Conservation (phyloP, 495 filamentous ascomycete species). For the Penicillium flavigenum region DNA sequence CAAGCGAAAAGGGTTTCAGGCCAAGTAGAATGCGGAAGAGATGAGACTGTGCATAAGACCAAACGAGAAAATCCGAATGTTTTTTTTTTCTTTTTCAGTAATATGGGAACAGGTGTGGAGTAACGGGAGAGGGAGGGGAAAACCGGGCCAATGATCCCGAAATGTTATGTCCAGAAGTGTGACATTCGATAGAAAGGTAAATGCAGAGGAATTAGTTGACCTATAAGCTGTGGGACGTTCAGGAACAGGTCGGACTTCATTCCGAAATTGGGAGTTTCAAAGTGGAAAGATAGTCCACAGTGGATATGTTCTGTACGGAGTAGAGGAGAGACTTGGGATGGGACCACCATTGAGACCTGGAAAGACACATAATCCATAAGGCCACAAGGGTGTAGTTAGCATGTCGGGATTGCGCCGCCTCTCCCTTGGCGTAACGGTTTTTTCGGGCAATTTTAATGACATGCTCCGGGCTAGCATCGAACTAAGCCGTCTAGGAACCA, state of each 20-base stretch:
- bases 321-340: background rate
- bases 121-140: slow-evolving; percentile 17
- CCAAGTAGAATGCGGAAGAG: slow-evolving; percentile 4
- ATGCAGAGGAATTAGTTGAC: slow-evolving; percentile 11
- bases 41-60: slow-evolving; percentile 23
- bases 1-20: slow-evolving; percentile 7
- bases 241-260: slow-evolving; percentile 20
- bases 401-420: slow-evolving; percentile 23
- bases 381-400: slow-evolving; percentile 30
- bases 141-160: slow-evolving; percentile 20
- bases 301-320: background rate
- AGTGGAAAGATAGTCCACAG: background rate
- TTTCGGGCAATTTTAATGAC: slow-evolving; percentile 26
- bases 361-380: slow-evolving; percentile 8
- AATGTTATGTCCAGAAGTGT: slow-evolving; percentile 16
- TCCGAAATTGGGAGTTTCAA: slow-evolving; percentile 3
- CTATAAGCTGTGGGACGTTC: slow-evolving; percentile 14
- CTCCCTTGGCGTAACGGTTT: slow-evolving; percentile 43
- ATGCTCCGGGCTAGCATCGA: slow-evolving; percentile 28
- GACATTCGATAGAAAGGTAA: slow-evolving; percentile 15
- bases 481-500: slow-evolving; percentile 24
- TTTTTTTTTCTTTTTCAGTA: slow-evolving; percentile 19
- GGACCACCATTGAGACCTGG: background rate
- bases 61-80: slow-evolving; percentile 17
- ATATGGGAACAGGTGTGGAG: slow-evolving; percentile 32